Conservation (phyloP, 2,329 filamentous ascomycete genomes). For the Botrytis tulipae region DNA sequence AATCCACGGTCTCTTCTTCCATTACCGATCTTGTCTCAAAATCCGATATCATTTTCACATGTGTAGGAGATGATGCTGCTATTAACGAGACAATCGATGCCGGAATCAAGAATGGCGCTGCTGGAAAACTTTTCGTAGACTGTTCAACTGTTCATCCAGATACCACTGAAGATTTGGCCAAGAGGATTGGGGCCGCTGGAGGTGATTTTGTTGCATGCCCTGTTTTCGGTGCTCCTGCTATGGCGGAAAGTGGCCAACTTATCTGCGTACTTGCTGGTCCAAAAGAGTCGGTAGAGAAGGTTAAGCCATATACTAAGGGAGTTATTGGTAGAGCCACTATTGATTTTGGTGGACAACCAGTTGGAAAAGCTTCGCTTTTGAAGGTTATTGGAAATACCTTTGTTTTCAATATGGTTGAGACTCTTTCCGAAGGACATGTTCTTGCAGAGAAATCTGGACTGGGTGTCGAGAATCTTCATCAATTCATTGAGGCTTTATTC, state of each 20-base stretch:
- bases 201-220: slow-evolving; percentile 71
- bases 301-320: slow-evolving; percentile 68
- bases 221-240: slow-evolving; percentile 69
- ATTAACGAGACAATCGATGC: slow-evolving; percentile 60
- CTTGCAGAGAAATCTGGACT: slow-evolving; percentile 79
- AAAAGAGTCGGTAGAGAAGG: slow-evolving; percentile 56
- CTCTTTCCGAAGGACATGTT: slow-evolving; percentile 74
- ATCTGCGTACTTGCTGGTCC: slow-evolving; percentile 72
- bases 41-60: slow-evolving; percentile 79
- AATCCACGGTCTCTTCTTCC: slow-evolving; percentile 61
- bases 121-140: slow-evolving; percentile 78
- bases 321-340: slow-evolving; percentile 69
- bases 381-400: slow-evolving; percentile 82
- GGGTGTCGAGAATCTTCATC: slow-evolving; percentile 66
- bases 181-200: slow-evolving; percentile 55
- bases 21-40: slow-evolving; percentile 64
- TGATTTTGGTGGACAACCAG: slow-evolving; percentile 67
- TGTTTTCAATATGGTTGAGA: slow-evolving; percentile 70
- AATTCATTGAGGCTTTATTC: slow-evolving; percentile 71
- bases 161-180: slow-evolving; percentile 66
- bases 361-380: slow-evolving; percentile 69
- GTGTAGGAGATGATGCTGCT: slow-evolving; percentile 74
- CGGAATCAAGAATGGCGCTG: slow-evolving; percentile 55
- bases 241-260: slow-evolving; percentile 68
- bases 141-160: slow-evolving; percentile 87